Conservation (phyloP, 495 filamentous ascomycete species). For the Talaromyces ruber region DNA sequence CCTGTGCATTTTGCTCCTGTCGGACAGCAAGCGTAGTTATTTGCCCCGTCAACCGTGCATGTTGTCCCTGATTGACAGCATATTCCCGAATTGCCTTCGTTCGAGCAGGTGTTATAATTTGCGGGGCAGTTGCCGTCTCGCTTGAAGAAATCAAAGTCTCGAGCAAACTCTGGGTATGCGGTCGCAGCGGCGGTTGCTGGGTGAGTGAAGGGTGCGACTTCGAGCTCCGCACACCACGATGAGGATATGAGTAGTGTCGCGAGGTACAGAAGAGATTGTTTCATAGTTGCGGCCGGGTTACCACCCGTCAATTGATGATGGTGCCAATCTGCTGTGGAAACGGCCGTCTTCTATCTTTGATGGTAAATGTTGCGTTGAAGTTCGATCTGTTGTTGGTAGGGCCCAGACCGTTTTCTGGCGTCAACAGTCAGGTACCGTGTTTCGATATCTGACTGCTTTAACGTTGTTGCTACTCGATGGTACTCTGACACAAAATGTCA, state of each 20-base stretch:
- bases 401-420: not conserved
- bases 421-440: not conserved
- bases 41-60: conserved; percentile 49
- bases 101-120: conserved; percentile 43
- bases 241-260: not conserved
- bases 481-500: not conserved
- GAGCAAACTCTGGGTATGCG: not conserved
- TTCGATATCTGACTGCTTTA: not conserved
- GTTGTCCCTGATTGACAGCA: conserved; percentile 47
- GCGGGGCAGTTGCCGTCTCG: conserved; percentile 41
- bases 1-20: conserved; percentile 54
- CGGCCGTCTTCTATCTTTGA: not conserved
- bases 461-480: not conserved
- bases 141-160: conserved; percentile 14
- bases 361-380: not conserved
- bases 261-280: not conserved
- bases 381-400: not conserved
- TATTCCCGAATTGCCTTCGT: conserved; percentile 37
- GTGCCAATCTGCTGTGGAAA: not conserved
- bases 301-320: not conserved
- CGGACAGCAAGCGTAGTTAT: conserved; percentile 61
- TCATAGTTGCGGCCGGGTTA: conserved; percentile 1
- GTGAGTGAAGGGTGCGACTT: conserved; percentile 1
- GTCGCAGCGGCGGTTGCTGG: not conserved
- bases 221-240: conserved; percentile 1